phyloP scores from a whole-genome alignment of 2,329 filamentous ascomycete species.

The Aspergillus viridinutans region DNA sequence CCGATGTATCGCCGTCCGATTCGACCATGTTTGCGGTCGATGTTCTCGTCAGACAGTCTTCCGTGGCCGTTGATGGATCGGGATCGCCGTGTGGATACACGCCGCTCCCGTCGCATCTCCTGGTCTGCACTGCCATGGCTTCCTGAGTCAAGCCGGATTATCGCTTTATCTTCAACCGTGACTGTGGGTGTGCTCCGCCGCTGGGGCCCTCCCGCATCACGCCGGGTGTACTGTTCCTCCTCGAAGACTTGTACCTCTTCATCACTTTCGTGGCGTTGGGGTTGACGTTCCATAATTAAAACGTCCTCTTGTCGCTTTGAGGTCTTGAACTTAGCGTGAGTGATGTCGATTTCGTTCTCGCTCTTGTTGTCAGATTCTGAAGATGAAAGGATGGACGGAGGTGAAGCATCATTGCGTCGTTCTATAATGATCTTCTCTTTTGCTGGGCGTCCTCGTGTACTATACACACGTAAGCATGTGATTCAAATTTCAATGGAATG shows the following conservation, averaged over 20 bases:
- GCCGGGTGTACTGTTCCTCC: slow-evolving; percentile 63
- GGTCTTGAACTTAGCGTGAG: slow-evolving; percentile 26
- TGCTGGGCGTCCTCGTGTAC: slow-evolving; percentile 41
- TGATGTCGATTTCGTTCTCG: slow-evolving; percentile 19
- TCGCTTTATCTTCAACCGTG: slow-evolving; percentile 71
- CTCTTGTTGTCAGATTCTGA: slow-evolving; percentile 17
- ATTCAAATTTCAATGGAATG: not conserved
- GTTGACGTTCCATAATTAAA: slow-evolving; percentile 14
- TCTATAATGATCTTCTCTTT: slow-evolving; percentile 65
- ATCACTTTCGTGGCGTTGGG: slow-evolving; percentile 4
- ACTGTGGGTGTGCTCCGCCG: slow-evolving; percentile 57
- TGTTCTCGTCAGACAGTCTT: slow-evolving; percentile 51
- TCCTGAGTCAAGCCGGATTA: slow-evolving; percentile 79
- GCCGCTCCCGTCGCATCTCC: slow-evolving; percentile 68
- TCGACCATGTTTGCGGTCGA: slow-evolving; percentile 40
- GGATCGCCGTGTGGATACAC: slow-evolving; percentile 69
- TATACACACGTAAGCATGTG: not conserved
- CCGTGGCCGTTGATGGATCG: slow-evolving; percentile 69
- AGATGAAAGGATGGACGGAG: slow-evolving; percentile 32
- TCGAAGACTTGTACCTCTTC: slow-evolving; percentile 47
- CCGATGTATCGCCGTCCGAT: slow-evolving; percentile 44
- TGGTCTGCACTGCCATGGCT: slow-evolving; percentile 69
- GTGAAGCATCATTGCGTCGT: slow-evolving; percentile 37
- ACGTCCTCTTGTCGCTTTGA: slow-evolving; percentile 24
- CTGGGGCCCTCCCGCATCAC: slow-evolving; percentile 62